Base-by-base conservation (phyloP, 495 filamentous ascomycete genomes). In the Aspergillus diversus region DNA sequence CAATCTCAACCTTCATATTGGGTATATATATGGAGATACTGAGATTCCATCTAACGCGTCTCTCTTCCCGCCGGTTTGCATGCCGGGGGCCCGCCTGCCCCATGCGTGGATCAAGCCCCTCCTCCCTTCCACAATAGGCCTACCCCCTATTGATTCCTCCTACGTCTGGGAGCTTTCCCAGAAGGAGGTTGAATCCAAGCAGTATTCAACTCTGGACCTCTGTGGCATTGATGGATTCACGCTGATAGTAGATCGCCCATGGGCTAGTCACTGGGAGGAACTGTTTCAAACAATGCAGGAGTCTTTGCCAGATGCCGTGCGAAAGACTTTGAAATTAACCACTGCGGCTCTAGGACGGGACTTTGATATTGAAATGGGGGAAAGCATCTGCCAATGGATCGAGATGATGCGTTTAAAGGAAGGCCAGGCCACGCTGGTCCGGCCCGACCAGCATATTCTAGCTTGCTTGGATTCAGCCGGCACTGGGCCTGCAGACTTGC, bases 361-460 rank as follows among this genome's bases (percentile, higher is more conserved):
- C 51, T 71, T 69, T 55, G 52, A 67, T 0, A 58, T 77, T 2
- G 55, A 70, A 17, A 52, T 62, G 2, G 66, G 61, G 0, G 21
- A 58, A 34, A 33, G 55, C n/a, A 49, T 51, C 13, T 13, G 60
- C 1, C 43, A 58, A 9, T 74, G 69, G 71, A 13, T 66, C 7
- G 50, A 55, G 33, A 46, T 69, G 7, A 66, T 68, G 66, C 33
- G 52, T 43, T 50, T 74, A 27, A 55, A 58, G 5, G 35, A 60
- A 17, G 70, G 71, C 1, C 68, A 60, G n/a, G 74, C 65, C 6
- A 57, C 69, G 2, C 32, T 78, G n/a, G 61, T 78, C 13, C 63
- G 71, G 15, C 74, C 73, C 7, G 74, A 78, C 57, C 76, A 78
- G 55, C 76, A 78, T 64, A 75, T 78, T 37, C 55, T 75, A 61